These are phyloP conservation scores for Leucocoprinus sp. DNA, from an alignment of 768 basidiomycete genomes.

Conservation along the genomic window DNA sequence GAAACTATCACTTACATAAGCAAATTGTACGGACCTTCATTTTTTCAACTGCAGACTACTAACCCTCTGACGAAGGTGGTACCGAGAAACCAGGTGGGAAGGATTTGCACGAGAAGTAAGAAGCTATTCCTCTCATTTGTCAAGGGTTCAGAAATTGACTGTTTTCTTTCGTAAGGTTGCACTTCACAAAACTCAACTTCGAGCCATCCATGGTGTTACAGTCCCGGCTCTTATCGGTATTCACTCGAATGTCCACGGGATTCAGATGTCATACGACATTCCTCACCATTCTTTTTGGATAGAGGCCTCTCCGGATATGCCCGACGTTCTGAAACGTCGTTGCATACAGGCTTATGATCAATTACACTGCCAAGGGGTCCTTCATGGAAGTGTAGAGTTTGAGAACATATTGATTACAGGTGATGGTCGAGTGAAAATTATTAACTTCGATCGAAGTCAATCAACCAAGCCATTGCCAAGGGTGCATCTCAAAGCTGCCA, in stretches of 20 bases:
- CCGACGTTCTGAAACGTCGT: slow-evolving; percentile 40
- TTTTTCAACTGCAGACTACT: background rate
- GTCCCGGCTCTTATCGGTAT: slow-evolving; percentile 48
- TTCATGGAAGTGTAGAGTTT: slow-evolving; percentile 39
- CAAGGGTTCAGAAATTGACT: background rate
- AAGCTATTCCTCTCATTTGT: background rate
- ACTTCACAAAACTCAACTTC: slow-evolving; percentile 42
- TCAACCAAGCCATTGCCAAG: slow-evolving; percentile 18
- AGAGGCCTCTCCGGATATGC: slow-evolving; percentile 52
- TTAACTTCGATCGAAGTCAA: slow-evolving; percentile 42
- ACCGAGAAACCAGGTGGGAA: background rate
- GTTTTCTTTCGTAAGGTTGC: slow-evolving; percentile 43
- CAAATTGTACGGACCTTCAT: slow-evolving; percentile 3
- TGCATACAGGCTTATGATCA: slow-evolving; percentile 43
- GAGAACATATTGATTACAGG: slow-evolving; percentile 48
- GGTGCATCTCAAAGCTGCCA: slow-evolving; percentile 29
- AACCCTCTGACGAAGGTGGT: slow-evolving; percentile 5
- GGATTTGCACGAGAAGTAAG: slow-evolving; percentile 10
- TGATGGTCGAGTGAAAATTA: slow-evolving; percentile 43
- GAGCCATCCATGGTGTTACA: slow-evolving; percentile 41
- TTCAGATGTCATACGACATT: slow-evolving; percentile 41
- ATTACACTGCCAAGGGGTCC: slow-evolving; percentile 38
- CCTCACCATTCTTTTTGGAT: slow-evolving; percentile 57
- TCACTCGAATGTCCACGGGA: slow-evolving; percentile 27
- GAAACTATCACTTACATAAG: slow-evolving; percentile 6